Evolutionary conservation across 1,284 basidiomycete genomes (phyloP).

Genomic region (Amylostereum areolatum): DNA sequence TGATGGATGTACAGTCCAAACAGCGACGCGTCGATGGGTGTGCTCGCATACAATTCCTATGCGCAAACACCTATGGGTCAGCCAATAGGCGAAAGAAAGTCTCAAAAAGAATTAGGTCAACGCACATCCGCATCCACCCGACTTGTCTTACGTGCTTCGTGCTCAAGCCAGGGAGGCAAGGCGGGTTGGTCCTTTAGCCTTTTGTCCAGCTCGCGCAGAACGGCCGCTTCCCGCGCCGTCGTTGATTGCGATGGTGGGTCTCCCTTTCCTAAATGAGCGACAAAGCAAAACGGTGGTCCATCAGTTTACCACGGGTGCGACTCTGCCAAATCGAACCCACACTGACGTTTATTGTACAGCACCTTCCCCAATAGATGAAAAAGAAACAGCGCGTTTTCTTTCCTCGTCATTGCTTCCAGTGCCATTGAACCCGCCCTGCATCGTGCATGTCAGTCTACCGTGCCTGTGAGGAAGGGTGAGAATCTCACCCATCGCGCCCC

Average conservation of each 20-base stretch:
- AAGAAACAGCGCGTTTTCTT: constrained; percentile 83
- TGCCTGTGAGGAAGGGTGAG: too few relatives aligned
- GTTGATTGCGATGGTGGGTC: constrained; percentile 52
- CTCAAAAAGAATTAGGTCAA: constrained; percentile 4
- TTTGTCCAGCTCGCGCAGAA: constrained; percentile 50
- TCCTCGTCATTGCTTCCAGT: constrained; percentile 67
- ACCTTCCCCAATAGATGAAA: constrained; percentile 95
- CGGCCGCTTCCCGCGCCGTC: constrained; percentile 48
- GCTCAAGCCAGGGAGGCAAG: constrained; percentile 49
- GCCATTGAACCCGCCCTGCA: constrained; percentile 25
- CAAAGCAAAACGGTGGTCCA: too few relatives aligned
- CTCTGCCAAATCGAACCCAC: too few relatives aligned
- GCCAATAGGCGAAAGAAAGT: not conserved
- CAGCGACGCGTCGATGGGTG: constrained; percentile 86
- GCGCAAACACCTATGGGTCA: too few relatives aligned
- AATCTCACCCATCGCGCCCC: constrained; percentile 20
- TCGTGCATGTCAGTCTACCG: too few relatives aligned
- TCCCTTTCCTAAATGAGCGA: constrained; percentile 79
- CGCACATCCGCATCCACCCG: constrained; percentile 79
- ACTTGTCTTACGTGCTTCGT: constrained; percentile 65
- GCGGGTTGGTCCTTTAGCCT: constrained; percentile 43
- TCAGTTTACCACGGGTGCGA: too few relatives aligned
- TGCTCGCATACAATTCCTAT: constrained; percentile 75
- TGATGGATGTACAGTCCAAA: constrained; percentile 91
- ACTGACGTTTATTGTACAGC: constrained; percentile 89